These are phyloP conservation scores for Daldinia childiae DNA, from an alignment of 495 filamentous ascomycete genomes.

Conservation along the genomic window DNA sequence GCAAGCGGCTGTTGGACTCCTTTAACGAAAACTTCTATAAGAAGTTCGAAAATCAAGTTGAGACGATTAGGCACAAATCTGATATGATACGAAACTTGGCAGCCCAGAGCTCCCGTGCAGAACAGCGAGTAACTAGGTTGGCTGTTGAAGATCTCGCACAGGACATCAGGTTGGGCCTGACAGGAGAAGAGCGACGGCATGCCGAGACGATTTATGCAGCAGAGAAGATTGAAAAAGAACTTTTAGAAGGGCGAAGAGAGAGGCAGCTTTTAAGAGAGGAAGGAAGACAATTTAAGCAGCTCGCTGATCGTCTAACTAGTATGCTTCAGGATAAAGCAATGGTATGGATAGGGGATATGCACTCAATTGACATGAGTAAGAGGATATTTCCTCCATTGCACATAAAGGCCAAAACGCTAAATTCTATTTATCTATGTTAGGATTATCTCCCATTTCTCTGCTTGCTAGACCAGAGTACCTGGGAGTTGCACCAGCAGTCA, in stretches of 20 bases:
- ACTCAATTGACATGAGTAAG: not conserved
- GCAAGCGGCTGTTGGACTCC: no score
- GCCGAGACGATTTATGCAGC: not conserved
- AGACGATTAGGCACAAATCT: no score
- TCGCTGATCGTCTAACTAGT: not conserved
- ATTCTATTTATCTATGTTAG: not conserved
- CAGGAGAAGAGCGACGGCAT: no score
- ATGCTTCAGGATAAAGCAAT: constrained; percentile 8
- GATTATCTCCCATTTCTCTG: not conserved
- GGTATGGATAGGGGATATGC: constrained; percentile 3
- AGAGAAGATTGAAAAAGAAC: not conserved
- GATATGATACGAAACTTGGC: no score
- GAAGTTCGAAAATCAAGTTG: no score
- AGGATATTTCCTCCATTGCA: not conserved
- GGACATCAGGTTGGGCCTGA: no score
- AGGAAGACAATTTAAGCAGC: not conserved
- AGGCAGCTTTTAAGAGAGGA: not conserved
- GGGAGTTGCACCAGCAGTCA: not conserved
- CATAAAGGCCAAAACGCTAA: not conserved
- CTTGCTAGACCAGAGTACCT: not conserved
- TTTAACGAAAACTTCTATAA: no score
- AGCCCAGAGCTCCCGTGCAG: no score
- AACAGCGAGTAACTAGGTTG: constrained; percentile 4
- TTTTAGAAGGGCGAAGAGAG: not conserved
- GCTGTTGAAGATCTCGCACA: no score